A percentile compares a stretch with the other conserved stretches of the same genome.
Conservation (phyloP, 306 rosid genomes). For the Quercus mongolica region DNA sequence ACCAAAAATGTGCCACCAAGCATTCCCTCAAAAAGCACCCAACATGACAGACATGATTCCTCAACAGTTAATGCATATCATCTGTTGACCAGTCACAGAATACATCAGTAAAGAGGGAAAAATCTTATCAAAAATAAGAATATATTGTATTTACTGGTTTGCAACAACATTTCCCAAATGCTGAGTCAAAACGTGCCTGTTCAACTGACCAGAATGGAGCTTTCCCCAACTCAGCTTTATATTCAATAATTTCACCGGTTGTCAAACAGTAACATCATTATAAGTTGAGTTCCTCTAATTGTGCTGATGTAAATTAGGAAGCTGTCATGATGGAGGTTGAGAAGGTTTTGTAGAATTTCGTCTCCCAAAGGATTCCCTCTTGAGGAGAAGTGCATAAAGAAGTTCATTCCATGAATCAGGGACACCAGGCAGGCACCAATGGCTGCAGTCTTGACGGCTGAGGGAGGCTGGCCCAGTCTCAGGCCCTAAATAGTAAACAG, state of each 20-base stretch:
- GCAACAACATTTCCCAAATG: neutral
- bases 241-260: neutral
- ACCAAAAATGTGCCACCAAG: neutral
- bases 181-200: neutral
- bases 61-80: neutral
- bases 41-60: neutral
- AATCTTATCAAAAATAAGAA: neutral
- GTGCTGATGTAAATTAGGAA: neutral
- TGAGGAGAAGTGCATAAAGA: conserved; percentile 68
- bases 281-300: neutral
- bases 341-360: conserved; percentile 25
- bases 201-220: neutral
- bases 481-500: conserved; percentile 60
- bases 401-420: conserved; percentile 93
- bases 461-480: conserved; percentile 44
- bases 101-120: neutral
- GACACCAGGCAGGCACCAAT: conserved; percentile 96
- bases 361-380: conserved; percentile 23
- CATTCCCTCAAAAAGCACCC: neutral
- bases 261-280: neutral
- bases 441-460: conserved; percentile 84
- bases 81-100: neutral
- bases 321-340: conserved; percentile 26
- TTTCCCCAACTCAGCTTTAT: conserved; percentile 20
- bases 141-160: neutral